Base-by-base conservation (phyloP, 1,284 basidiomycete species). In the Mycena citricolor region DNA sequence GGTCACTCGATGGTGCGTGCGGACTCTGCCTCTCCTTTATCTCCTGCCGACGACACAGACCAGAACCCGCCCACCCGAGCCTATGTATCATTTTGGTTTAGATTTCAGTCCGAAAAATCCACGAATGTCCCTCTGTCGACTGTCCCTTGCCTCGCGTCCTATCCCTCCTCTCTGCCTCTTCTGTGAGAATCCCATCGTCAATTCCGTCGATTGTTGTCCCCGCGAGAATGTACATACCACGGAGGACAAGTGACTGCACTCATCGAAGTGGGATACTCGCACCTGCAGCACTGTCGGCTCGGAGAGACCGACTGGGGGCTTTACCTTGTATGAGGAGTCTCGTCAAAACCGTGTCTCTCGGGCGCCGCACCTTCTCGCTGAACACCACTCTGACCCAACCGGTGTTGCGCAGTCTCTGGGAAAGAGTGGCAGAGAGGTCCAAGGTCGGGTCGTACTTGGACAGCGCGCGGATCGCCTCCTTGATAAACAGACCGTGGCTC, bases 401-500 rank as follows among this genome's bases (percentile, higher is more conserved):
- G 0, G 86, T 89, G 49, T 90, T 90, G 50, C 63, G 57, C 56
- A 89, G 65, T 10, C 83, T 81, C 43, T 66, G 66, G 51, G 75
- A 77, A 28, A 71, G 63, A 34, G 62, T 55, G 7, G 55, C 39
- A 5, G 25, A 41, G 16, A 47, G 40, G 32, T 53, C 41, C 13
- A 34, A 29, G 5, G 47, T 51, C 12, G 39, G 40, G n/a, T 62
- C 60, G 47, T 72, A 67, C 52, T 61, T 68, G 42, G 79, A 54
- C 36, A 87, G 58, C 16, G 72, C 73, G 17, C 69, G 65, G 10
- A 86, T 59, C 16, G 84, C 62, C 61, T 90, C 86, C 39, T 74
- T 73, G 30, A 93, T 84, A 60, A 82, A 85, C 30, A 90, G 63
- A 0, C 90, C 89, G 61, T 93, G 90, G 61, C 89, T 90, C 23